Evolutionary conservation across 2,329 filamentous ascomycete genomes (phyloP), one percentile per base, ranked within the genome.

Genomic region (Sclerotiophoma versabilis): DNA sequence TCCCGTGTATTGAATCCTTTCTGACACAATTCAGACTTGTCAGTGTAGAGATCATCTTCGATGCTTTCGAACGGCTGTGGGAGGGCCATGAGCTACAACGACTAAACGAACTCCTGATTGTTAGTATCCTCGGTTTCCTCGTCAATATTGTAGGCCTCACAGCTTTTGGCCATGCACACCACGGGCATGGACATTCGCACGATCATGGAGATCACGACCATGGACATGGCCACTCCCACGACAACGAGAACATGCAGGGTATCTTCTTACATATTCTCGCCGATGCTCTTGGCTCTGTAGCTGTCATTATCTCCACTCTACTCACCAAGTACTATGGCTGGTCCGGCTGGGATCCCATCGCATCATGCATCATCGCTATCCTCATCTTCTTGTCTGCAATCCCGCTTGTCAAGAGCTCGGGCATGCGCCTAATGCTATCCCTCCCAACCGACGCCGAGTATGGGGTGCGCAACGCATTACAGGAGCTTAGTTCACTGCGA

Each of bases 211-310:
- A 70, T 36, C 71, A 77, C 37, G 69, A 68, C 23, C 73, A 78
- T 42, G 54, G 50, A 2, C 69, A 71, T 37, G 66, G 62, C 17
- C 82, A 86, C 63, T 77, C 79, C n/a, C 89, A 93, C 68, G 89
- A 92, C 58, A 96, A 96, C 73, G 95, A 99, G 68, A 99, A 99
- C 71, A 97, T 99, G 93, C 86, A 95, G 65, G 95, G 95, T 11
- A 98, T 99, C 62, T 99, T 96, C 75, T 81, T 99, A 17, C 95
- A 99, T 70, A 91, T 99, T 44, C 82, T 98, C 23, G 95, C 95
- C 5, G 95, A 99, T 72, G 96, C 95, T 0, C 86, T 98, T 25
- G 95, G 95, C 22, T 97, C 93, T 49, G 90, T 93, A 1, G 95
- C 95, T 1, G 95, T 99, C 41, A 96, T 99, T 58, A 86, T 92